phyloP scores from a whole-genome alignment of 768 basidiomycete genomes.

The Leccinum broughii region DNA sequence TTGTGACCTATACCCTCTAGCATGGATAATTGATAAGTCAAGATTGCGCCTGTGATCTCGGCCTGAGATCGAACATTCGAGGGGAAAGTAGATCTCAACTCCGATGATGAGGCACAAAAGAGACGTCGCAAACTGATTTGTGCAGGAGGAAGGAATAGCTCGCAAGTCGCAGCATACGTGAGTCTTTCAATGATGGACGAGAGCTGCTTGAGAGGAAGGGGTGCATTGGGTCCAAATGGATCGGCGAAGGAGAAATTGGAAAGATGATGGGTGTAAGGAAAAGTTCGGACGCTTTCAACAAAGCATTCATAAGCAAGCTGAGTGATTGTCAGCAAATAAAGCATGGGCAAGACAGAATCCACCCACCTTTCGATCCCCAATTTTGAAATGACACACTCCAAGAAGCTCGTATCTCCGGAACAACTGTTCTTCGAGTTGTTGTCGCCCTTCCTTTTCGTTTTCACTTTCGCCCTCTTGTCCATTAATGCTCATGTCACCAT shows the following conservation, averaged over 20 bases:
- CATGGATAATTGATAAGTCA: slow-evolving; percentile 61
- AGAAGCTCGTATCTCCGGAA: slow-evolving; percentile 79
- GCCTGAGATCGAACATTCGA: slow-evolving; percentile 12
- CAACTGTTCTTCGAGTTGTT: slow-evolving; percentile 61
- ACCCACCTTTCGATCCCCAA: slow-evolving; percentile 71
- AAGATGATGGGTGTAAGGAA: slow-evolving; percentile 45
- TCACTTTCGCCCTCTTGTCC: slow-evolving; percentile 27
- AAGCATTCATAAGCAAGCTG: slow-evolving; percentile 66
- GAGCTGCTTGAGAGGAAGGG: slow-evolving; percentile 52
- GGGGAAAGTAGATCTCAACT: slow-evolving; percentile 18
- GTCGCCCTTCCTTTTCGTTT: slow-evolving; percentile 46
- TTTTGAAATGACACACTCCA: slow-evolving; percentile 75
- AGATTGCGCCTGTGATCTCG: slow-evolving; percentile 49
- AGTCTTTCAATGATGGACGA: slow-evolving; percentile 60
- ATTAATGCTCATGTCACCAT: neutral
- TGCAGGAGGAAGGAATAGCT: slow-evolving; percentile 54
- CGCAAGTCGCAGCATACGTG: slow-evolving; percentile 66
- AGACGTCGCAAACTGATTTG: slow-evolving; percentile 47
- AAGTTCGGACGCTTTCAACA: slow-evolving; percentile 48
- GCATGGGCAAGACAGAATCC: slow-evolving; percentile 1
- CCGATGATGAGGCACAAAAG: neutral
- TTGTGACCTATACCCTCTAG: slow-evolving; percentile 61
- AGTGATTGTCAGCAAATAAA: neutral
- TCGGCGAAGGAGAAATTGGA: slow-evolving; percentile 17
- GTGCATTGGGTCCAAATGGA: slow-evolving; percentile 41